A percentile compares a stretch with the other conserved stretches of the same genome.
phyloP scores from a whole-genome alignment of 164 flowering plant genomes.

The Cinnamomum chago region DNA sequence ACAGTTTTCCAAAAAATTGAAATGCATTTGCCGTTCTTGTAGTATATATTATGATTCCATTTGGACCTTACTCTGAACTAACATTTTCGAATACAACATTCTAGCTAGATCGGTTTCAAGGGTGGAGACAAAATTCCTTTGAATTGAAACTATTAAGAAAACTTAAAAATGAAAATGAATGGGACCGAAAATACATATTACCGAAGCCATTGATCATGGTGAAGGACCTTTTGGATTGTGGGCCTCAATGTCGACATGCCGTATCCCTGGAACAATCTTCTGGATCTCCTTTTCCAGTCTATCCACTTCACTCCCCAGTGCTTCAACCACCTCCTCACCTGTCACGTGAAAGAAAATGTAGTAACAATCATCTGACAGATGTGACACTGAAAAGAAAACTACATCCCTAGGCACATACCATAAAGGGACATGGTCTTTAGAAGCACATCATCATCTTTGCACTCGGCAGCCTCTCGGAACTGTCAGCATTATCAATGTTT shows the following conservation, averaged over 20 bases:
- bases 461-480: constrained; percentile 80
- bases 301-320: constrained; percentile 97
- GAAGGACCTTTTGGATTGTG: constrained; percentile 48
- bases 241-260: constrained; percentile 87
- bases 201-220: constrained; percentile 17
- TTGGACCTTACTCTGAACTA: neutral
- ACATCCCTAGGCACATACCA: constrained; percentile 44
- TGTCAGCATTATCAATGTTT: constrained; percentile 18
- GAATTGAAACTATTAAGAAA: neutral
- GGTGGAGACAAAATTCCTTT: neutral
- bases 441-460: constrained; percentile 54
- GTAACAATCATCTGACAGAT: neutral
- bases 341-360: constrained; percentile 7
- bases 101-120: neutral
- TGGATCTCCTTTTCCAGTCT: constrained; percentile 92
- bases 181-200: neutral
- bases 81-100: neutral
- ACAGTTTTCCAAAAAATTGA: neutral
- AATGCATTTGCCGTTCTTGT: neutral
- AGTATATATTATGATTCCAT: neutral
- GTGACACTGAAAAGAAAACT: neutral
- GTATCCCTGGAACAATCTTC: constrained; percentile 84
- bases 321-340: constrained; percentile 96
- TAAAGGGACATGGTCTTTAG: constrained; percentile 79
- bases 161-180: neutral